Conservation (phyloP, 2,329 filamentous ascomycete genomes). For the Aureobasidium namibiae region DNA sequence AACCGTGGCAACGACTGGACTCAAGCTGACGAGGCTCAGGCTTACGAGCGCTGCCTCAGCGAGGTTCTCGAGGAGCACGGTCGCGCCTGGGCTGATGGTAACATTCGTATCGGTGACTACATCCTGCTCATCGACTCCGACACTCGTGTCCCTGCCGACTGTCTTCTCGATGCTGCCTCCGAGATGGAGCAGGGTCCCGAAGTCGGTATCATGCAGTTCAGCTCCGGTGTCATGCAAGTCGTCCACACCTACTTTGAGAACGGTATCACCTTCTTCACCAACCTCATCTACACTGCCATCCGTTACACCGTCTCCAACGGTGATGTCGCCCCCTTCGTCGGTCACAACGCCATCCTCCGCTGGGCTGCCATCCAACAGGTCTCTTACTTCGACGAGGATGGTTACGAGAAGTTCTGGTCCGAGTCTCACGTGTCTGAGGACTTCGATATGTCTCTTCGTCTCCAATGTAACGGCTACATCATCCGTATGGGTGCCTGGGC, state of each 20-base stretch:
- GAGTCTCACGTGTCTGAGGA: conserved; percentile 73
- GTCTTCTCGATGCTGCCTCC: conserved; percentile 67
- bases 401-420: conserved; percentile 70
- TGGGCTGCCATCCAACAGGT: conserved; percentile 71
- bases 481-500: conserved; percentile 66
- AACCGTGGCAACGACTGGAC: conserved; percentile 55
- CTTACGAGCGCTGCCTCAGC: conserved; percentile 54
- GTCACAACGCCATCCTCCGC: conserved; percentile 69
- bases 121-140: conserved; percentile 73
- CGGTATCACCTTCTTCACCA: conserved; percentile 38
- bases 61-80: conserved; percentile 56
- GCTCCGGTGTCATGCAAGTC: conserved; percentile 71
- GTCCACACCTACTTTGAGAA: conserved; percentile 55
- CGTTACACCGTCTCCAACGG: conserved; percentile 69
- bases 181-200: conserved; percentile 76
- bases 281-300: conserved; percentile 69
- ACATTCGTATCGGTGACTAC: conserved; percentile 79
- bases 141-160: conserved; percentile 69
- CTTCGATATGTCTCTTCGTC: conserved; percentile 72
- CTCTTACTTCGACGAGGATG: conserved; percentile 62
- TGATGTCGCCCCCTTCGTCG: conserved; percentile 70
- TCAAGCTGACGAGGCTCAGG: conserved; percentile 58
- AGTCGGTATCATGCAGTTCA: conserved; percentile 71
- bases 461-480: conserved; percentile 64
- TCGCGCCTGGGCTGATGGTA: conserved; percentile 72